Base-by-base conservation (phyloP, 2,329 filamentous ascomycete species). In the Penicillium italicum region DNA sequence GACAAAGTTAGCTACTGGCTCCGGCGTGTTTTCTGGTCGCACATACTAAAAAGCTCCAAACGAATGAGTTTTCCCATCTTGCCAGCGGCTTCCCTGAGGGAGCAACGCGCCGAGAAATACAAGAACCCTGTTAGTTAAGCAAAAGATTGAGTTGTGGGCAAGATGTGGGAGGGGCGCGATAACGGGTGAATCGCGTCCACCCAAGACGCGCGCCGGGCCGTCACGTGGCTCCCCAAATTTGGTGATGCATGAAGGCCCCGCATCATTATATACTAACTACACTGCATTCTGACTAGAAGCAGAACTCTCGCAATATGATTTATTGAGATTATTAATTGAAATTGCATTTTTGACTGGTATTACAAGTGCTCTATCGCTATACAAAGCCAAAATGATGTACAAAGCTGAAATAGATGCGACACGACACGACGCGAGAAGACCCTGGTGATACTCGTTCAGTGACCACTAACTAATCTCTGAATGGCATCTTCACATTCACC, bases 1-100 rank as follows among this genome's bases (percentile, higher is more conserved):
- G 50, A 71, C 57, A 74, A 65, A 43, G 57, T 71, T 56, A 69
- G 64, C 57, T 48, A 56, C 50, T 63, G 50, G 47, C 36, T 49
- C 51, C 51, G 57, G 12, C 42, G 31, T 43, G 50, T 44, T n/a
- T n/a, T 42, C 36, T 26, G 38, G 36, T 46, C 40, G 24, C 16
- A 79, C 86, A 63, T 80, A 94, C 91, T 97, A 79, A 89, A 96
- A 60, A 99, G 82, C 81, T 97, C 93, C 50, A 99, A 85, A 60
- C 91, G 88, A 69, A 96, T 90, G 69, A 99, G 87, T 77, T 97
- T 97, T 64, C 93, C 93, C 94, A 99, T 97, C 61, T 74, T 86
- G 78, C 73, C 62, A 58, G 65, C 59, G 59, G 63, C 67, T 65
- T 59, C 62, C 55, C 56, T 47, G 57, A 61, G 62, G 61, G 59